phyloP scores from a whole-genome alignment of 2,329 filamentous ascomycete species.

The Zasmidium cellare region DNA sequence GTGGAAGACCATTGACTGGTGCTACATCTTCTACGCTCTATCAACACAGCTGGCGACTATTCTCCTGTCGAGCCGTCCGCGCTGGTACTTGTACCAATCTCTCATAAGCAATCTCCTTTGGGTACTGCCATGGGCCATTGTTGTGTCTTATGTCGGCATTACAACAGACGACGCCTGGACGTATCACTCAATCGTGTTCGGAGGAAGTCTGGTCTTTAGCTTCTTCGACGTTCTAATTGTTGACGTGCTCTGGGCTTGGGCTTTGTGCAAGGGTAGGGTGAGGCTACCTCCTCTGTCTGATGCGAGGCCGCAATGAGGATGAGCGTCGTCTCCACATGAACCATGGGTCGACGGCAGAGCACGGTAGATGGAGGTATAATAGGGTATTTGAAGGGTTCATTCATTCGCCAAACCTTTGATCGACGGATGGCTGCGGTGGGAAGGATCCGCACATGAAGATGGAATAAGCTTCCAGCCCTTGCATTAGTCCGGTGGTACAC shows the following conservation, averaged over 20 bases:
- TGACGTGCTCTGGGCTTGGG: constrained; percentile 54
- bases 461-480: too few relatives aligned
- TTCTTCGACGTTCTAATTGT: constrained; percentile 58
- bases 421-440: too few relatives aligned
- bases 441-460: too few relatives aligned
- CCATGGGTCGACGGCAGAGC: too few relatives aligned
- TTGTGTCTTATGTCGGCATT: constrained; percentile 53
- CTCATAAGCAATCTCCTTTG: constrained; percentile 67
- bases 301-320: neutral
- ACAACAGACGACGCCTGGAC: constrained; percentile 62
- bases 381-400: too few relatives aligned
- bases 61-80: constrained; percentile 62
- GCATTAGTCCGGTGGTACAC: too few relatives aligned
- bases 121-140: constrained; percentile 71
- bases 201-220: constrained; percentile 67
- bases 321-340: too few relatives aligned
- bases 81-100: constrained; percentile 69
- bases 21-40: constrained; percentile 68
- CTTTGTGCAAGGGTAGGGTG: constrained; percentile 47
- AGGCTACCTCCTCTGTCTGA: constrained; percentile 3
- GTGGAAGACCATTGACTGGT: constrained; percentile 60
- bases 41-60: constrained; percentile 66
- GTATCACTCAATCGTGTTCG: constrained; percentile 67
- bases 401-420: too few relatives aligned
- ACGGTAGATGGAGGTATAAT: too few relatives aligned